Percentiles rank a stretch among this genome's conserved stretches.
Conservation (phyloP, 2,329 filamentous ascomycete genomes). For the Pestalotiopsis sp. region DNA sequence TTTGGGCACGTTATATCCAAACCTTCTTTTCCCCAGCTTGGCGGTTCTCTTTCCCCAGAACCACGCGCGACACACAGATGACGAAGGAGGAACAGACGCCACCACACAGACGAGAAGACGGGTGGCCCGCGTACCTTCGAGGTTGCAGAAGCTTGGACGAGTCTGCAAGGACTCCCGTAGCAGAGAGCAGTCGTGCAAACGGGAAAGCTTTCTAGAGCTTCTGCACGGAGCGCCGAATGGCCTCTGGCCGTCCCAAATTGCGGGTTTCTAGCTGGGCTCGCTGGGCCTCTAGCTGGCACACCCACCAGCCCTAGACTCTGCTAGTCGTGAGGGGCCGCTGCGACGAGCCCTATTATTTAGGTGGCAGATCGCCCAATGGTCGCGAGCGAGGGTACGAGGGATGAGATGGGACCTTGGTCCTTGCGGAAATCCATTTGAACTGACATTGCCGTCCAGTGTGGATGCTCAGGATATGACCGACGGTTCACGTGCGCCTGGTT, state of each 20-base stretch:
- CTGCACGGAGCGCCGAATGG: conserved; percentile 30
- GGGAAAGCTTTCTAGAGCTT: conserved; percentile 22
- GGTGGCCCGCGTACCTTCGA: background rate
- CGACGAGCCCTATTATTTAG: conserved; percentile 9
- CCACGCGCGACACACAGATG: background rate
- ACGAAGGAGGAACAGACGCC: background rate
- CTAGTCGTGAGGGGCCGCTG: conserved; percentile 9
- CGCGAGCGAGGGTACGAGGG: background rate
- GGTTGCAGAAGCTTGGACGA: background rate
- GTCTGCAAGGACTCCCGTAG: background rate
- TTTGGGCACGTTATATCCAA: background rate
- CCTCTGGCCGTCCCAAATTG: background rate
- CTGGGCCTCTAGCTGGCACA: background rate
- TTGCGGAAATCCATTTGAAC: conserved; percentile 3
- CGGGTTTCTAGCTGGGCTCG: conserved; percentile 4
- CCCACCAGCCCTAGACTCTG: background rate
- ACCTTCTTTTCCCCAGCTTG: background rate
- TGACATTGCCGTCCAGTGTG: conserved; percentile 4
- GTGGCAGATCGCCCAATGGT: conserved; percentile 3
- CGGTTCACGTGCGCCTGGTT: background rate
- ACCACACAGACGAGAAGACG: background rate
- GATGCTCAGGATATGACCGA: conserved; percentile 3
- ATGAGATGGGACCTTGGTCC: conserved; percentile 8
- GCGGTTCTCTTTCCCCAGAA: background rate
- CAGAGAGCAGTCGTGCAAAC: background rate